These are phyloP conservation scores for Wickerhamomyces sp. DNA, from an alignment of 1,139 yeast genomes.

Conservation along the genomic window DNA sequence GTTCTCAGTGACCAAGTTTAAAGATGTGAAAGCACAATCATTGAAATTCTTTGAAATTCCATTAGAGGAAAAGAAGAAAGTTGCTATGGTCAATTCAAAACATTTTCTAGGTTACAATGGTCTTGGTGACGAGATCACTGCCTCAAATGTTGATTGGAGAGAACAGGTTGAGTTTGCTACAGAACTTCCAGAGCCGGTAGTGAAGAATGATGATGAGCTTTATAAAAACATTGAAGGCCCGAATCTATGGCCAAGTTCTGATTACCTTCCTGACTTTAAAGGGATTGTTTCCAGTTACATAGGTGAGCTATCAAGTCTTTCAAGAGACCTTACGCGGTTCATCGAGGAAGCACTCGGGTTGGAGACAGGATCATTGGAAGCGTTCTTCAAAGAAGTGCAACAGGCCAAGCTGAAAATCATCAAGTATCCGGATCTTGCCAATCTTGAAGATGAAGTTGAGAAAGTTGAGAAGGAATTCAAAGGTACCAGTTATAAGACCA, in stretches of 20 bases:
- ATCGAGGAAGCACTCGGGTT: conserved; percentile 55
- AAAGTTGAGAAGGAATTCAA: conserved; percentile 20
- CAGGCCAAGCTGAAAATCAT: conserved; percentile 52
- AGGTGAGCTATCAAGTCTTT: conserved; percentile 40
- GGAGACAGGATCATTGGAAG: conserved; percentile 38
- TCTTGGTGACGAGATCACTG: conserved; percentile 64
- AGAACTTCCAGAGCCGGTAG: conserved; percentile 44
- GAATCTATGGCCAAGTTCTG: conserved; percentile 51
- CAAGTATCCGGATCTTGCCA: conserved; percentile 41
- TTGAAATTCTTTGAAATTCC: conserved; percentile 51
- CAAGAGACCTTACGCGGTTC: conserved; percentile 38
- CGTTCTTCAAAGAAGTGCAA: conserved; percentile 46
- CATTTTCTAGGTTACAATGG: conserved; percentile 66
- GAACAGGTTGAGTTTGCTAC: conserved; percentile 68
- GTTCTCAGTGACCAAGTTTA: conserved; percentile 29
- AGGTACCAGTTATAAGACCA: conserved; percentile 16
- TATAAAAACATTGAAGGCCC: conserved; percentile 64
- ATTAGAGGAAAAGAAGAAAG: conserved; percentile 40
- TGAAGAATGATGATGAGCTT: conserved; percentile 36
- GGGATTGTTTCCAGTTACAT: conserved; percentile 42
- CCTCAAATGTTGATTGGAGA: conserved; percentile 54
- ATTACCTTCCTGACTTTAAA: conserved; percentile 45
- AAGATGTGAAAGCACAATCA: conserved; percentile 37
- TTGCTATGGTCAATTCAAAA: conserved; percentile 58
- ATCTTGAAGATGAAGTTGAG: conserved; percentile 7